Evolutionary conservation across 1,284 basidiomycete species (phyloP).

Genomic region (Heterobasidion occidentale): DNA sequence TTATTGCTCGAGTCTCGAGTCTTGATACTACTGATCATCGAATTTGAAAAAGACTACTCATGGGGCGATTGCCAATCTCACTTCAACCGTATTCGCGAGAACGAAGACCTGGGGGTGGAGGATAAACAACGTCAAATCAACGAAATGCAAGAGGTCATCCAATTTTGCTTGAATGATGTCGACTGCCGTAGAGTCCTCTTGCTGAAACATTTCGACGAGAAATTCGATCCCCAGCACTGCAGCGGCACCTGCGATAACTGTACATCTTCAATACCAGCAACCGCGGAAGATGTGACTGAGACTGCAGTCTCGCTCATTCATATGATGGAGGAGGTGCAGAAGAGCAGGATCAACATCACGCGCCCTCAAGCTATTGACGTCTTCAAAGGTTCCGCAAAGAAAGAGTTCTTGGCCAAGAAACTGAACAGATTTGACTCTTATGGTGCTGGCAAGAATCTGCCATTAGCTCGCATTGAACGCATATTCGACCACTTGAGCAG

Average conservation of each 20-base stretch:
- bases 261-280: constrained; percentile 31
- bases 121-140: constrained; percentile 54
- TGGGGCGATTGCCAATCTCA: constrained; percentile 43
- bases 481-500: constrained; percentile 51
- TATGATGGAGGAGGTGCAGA: constrained; percentile 24
- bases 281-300: constrained; percentile 44
- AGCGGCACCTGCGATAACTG: constrained; percentile 73
- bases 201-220: constrained; percentile 58
- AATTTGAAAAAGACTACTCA: constrained; percentile 38
- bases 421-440: constrained; percentile 41
- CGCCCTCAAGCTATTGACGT: constrained; percentile 43
- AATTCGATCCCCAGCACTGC: constrained; percentile 43
- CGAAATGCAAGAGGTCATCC: constrained; percentile 50
- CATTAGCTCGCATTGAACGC: constrained; percentile 48
- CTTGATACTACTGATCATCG: neutral
- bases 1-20: neutral
- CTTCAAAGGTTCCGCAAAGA: constrained; percentile 53
- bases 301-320: constrained; percentile 50
- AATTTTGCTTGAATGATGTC: constrained; percentile 76
- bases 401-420: constrained; percentile 39
- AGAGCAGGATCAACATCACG: constrained; percentile 32
- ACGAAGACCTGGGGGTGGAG: constrained; percentile 30
- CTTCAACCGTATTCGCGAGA: constrained; percentile 44
- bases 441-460: constrained; percentile 46
- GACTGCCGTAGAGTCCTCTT: constrained; percentile 87